Evolutionary conservation across 768 basidiomycete genomes (phyloP), one percentile per base, ranked within the genome.

Genomic region (Rhizopogon vinicolor): DNA sequence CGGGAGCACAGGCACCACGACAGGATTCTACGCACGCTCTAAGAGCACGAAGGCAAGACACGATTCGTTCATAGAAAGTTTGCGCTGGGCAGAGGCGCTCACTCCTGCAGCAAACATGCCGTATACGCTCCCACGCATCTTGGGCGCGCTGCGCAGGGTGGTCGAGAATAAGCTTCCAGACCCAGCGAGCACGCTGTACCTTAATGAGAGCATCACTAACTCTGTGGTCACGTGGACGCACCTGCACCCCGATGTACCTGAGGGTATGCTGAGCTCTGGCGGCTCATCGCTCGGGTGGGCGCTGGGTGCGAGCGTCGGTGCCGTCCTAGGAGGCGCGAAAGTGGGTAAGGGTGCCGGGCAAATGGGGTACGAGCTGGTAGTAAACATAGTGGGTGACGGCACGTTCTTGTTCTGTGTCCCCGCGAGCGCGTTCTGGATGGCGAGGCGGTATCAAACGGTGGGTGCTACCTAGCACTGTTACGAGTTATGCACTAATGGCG

Each of bases 231-330:
- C 81, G 0, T 89, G 84, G 84, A 65, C 73, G 35, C 86, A 89
- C 63, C 68, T 88, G 63, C 72, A 75, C 16, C 77, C 83, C 1
- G 77, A 80, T 33, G 42, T 58, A 1, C 74, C 83, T 1, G 85
- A 84, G 1, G 74, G 72, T 46, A 66, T 84, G 46, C 57, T 87
- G 13, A 65, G 75, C 12, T 84, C 82, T 10, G 87, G 87, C 3
- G 87, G 82, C 5, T 81, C 84, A 1, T 81, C 84, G 8, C 73
- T 90, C 37, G 88, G 87, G 0, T 89, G 85, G 84, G 79, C 77
- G 2, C 68, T 88, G 3, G 87, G 83, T 42, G 86, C 82, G 0
- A 80, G 84, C 3, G 69, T 89, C 4, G 87, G 88, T 2, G 79
- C 80, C 1, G 63, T 72, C 44, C 60, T 88, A 5, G 86, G 79